phyloP scores from a whole-genome alignment of 2,329 filamentous ascomycete genomes.

The Tympanopsis confertula region DNA sequence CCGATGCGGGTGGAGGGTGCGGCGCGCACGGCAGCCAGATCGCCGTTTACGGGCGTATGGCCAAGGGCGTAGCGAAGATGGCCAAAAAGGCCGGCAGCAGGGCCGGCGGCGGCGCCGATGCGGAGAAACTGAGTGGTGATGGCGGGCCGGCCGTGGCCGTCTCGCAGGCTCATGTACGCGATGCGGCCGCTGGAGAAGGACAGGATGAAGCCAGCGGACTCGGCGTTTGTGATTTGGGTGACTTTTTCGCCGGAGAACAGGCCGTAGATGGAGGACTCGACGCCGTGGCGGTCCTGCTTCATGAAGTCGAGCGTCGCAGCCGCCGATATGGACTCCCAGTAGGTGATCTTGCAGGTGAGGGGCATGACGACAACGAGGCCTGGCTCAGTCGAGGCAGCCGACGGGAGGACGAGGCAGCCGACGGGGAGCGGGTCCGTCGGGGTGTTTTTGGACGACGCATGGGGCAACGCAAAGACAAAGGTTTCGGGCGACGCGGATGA shows the following conservation, averaged over 20 bases:
- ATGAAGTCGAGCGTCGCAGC: conserved; percentile 76
- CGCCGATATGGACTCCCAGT: conserved; percentile 90
- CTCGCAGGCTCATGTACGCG: conserved; percentile 75
- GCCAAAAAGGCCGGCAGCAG: conserved; percentile 61
- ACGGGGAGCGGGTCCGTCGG: conserved; percentile 65
- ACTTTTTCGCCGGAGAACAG: conserved; percentile 71
- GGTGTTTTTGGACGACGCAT: conserved; percentile 55
- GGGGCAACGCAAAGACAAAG: conserved; percentile 69
- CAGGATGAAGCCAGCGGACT: conserved; percentile 74
- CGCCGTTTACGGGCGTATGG: conserved; percentile 58
- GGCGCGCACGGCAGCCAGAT: conserved; percentile 70
- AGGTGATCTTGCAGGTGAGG: conserved; percentile 71
- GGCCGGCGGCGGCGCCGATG: conserved; percentile 39
- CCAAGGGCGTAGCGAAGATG: conserved; percentile 69
- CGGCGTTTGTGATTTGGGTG: conserved; percentile 68
- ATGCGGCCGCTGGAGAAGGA: conserved; percentile 76
- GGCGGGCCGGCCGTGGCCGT: conserved; percentile 73
- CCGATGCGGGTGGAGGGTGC: conserved; percentile 61
- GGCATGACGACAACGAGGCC: conserved; percentile 82
- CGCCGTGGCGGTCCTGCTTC: conserved; percentile 67
- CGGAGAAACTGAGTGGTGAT: conserved; percentile 70
- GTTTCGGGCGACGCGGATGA: conserved; percentile 60
- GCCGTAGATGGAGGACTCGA: conserved; percentile 63
- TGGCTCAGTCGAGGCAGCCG: conserved; percentile 66
- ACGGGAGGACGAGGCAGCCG: conserved; percentile 70